Evolutionary conservation across 352 stramenopile species (phyloP).

Genomic region (Pythium insidiosum): DNA sequence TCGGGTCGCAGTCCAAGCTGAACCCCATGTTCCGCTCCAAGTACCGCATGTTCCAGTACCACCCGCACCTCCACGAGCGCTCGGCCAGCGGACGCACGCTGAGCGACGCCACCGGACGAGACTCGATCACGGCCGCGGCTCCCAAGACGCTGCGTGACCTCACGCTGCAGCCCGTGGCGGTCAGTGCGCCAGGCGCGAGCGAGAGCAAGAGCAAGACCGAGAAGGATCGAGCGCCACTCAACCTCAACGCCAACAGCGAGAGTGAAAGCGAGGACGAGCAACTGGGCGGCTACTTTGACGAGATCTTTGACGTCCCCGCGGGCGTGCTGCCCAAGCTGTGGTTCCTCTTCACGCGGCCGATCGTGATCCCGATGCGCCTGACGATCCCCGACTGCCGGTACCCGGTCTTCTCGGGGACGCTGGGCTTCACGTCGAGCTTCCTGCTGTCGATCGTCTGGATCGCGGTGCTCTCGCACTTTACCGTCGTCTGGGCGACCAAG

Average conservation of each 20-base stretch:
- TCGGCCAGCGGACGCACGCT: slow-evolving; percentile 4
- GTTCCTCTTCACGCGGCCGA: slow-evolving; percentile 59
- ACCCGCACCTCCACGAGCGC: slow-evolving; percentile 20
- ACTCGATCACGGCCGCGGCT: neutral
- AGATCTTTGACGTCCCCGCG: slow-evolving; percentile 31
- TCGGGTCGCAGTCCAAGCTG: slow-evolving; percentile 30
- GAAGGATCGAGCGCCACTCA: neutral
- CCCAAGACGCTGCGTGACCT: neutral
- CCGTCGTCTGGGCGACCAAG: slow-evolving; percentile 46
- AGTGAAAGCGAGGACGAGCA: slow-evolving; percentile 13
- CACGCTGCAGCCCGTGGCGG: neutral
- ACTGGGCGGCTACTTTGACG: slow-evolving; percentile 52
- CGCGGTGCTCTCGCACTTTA: slow-evolving; percentile 64
- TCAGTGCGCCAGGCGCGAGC: too few species aligned
- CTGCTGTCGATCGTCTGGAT: slow-evolving; percentile 68
- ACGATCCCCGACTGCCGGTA: slow-evolving; percentile 74
- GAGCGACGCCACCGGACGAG: neutral
- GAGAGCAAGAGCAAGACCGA: neutral
- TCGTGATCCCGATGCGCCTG: slow-evolving; percentile 50
- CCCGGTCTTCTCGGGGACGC: slow-evolving; percentile 32
- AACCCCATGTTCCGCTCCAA: slow-evolving; percentile 61
- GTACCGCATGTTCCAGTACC: slow-evolving; percentile 64
- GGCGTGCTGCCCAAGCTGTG: slow-evolving; percentile 38
- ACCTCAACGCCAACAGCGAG: neutral
- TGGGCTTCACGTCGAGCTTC: slow-evolving; percentile 47